phyloP scores from a whole-genome alignment of 805 yeast species.

The Metschnikowia drakensbergensis region DNA sequence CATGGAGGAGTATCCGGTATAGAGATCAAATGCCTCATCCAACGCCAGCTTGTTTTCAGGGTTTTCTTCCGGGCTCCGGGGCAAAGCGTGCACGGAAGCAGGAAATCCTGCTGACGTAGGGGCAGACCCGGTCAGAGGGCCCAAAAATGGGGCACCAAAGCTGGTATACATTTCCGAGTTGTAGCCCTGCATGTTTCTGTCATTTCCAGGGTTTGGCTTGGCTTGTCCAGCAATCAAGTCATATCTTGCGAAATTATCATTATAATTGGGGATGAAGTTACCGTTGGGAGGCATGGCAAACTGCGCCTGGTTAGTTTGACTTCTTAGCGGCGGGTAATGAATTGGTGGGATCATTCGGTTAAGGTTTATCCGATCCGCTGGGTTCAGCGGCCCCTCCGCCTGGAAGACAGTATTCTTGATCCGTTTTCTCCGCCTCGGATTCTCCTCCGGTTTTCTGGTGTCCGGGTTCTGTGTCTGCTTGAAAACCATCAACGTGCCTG shows the following conservation, averaged over 20 bases:
- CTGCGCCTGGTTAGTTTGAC: not conserved
- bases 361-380: too few species aligned
- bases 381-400: too few species aligned
- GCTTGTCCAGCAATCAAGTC: not conserved
- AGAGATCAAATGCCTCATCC: constrained; percentile 40
- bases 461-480: not conserved
- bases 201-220: not conserved
- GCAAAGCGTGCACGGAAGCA: not conserved
- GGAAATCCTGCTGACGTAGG: not conserved
- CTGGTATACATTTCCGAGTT: not conserved
- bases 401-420: not conserved
- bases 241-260: not conserved
- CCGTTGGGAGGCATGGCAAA: not conserved
- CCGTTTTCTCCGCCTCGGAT: not conserved
- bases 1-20: constrained; percentile 42
- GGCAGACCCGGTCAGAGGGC: not conserved
- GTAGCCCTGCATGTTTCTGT: not conserved
- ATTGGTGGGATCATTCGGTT: not conserved
- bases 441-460: too few species aligned
- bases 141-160: not conserved
- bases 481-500: constrained; percentile 6
- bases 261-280: not conserved
- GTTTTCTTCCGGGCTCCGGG: not conserved
- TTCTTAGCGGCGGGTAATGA: not conserved
- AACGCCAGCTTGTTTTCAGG: constrained; percentile 5